Percentiles rank a stretch among this genome's conserved stretches.
These are phyloP conservation scores for carrot (Daucus carota) DNA, from an alignment of 129 eudicot species.

Conservation along the genomic window DH1_v3.0 NC_030389.2:33636001-33636500, in stretches of 20 bases:
- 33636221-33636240: background rate
- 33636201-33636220: background rate
- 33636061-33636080: background rate
- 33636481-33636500: background rate
- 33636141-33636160: background rate
- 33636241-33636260: too few relatives aligned
- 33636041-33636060: background rate
- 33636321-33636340: background rate
- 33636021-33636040: background rate
- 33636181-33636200: background rate
- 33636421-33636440: conserved; percentile 63
- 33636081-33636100: background rate
- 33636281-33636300: too few relatives aligned
- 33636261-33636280: too few relatives aligned
- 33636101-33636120: background rate
- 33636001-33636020: background rate
- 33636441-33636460: conserved; percentile 68
- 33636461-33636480: background rate
- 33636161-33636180: background rate
- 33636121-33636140: background rate
- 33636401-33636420: conserved; percentile 41
- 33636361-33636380: conserved; percentile 69
- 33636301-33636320: too few relatives aligned
- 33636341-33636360: background rate
- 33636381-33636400: conserved; percentile 59